phyloP scores from a whole-genome alignment of 495 filamentous ascomycete species.

The Neurospora sp. region DNA sequence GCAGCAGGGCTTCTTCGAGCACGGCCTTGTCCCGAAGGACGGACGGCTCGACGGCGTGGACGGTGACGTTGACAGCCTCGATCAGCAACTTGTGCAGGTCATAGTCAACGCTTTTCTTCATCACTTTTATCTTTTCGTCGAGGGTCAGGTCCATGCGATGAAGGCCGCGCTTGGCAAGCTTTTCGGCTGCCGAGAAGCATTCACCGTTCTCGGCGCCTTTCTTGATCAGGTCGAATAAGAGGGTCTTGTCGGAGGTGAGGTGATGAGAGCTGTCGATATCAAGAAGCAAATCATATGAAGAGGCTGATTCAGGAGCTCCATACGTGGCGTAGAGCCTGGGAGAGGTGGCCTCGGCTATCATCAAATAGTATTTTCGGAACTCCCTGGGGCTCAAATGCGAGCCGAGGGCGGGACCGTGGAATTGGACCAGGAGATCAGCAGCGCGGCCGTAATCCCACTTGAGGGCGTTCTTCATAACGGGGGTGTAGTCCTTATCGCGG shows the following conservation, averaged over 20 bases:
- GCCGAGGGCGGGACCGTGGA: neutral
- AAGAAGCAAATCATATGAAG: neutral
- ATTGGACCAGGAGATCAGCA: neutral
- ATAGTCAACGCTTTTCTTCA: neutral
- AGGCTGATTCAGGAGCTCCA: neutral
- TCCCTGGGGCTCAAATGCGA: neutral
- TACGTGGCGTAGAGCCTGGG: neutral
- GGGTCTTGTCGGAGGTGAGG: neutral
- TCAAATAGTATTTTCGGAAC: neutral
- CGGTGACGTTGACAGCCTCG: neutral
- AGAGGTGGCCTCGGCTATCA: neutral
- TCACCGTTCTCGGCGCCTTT: neutral
- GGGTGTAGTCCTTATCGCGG: neutral
- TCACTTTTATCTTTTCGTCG: neutral
- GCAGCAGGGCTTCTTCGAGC: neutral
- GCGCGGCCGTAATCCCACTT: neutral
- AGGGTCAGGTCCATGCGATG: neutral
- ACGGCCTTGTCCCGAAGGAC: neutral
- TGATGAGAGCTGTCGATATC: neutral
- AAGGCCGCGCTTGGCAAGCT: neutral
- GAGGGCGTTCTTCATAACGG: neutral
- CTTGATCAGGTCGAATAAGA: neutral
- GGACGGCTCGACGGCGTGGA: neutral
- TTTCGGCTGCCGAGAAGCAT: neutral
- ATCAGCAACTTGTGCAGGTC: neutral